phyloP scores from a whole-genome alignment of 2,329 filamentous ascomycete species.

The Cercospora sp. region DNA sequence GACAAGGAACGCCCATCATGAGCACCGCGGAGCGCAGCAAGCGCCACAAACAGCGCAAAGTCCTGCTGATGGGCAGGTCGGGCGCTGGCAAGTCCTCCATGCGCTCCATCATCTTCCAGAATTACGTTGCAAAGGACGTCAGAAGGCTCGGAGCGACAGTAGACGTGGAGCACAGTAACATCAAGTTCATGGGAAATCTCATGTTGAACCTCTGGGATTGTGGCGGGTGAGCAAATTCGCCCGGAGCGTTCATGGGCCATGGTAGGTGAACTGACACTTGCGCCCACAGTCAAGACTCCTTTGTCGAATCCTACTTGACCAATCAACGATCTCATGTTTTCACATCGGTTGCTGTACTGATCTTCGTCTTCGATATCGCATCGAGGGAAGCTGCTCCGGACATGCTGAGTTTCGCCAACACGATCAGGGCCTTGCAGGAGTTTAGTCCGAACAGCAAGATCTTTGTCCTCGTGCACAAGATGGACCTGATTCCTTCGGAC shows the following conservation, averaged over 20 bases:
- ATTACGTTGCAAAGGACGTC: slow-evolving; percentile 96
- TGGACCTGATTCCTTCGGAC: slow-evolving; percentile 86
- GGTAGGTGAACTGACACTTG: slow-evolving; percentile 22
- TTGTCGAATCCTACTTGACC: slow-evolving; percentile 97
- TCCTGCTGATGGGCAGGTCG: slow-evolving; percentile 76
- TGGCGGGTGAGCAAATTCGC: slow-evolving; percentile 64
- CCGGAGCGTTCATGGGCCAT: not conserved
- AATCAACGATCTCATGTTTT: slow-evolving; percentile 96
- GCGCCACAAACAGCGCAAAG: slow-evolving; percentile 57
- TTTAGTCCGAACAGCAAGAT: slow-evolving; percentile 79
- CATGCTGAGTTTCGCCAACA: slow-evolving; percentile 85
- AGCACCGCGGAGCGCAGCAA: slow-evolving; percentile 42
- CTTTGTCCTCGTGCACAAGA: slow-evolving; percentile 97
- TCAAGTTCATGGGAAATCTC: slow-evolving; percentile 97
- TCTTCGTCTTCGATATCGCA: slow-evolving; percentile 99
- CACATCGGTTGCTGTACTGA: slow-evolving; percentile 91
- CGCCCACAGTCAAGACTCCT: slow-evolving; percentile 80
- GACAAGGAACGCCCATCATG: slow-evolving; percentile 22
- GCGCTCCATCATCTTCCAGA: slow-evolving; percentile 98
- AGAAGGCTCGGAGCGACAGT: slow-evolving; percentile 91
- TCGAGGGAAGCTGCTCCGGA: slow-evolving; percentile 92
- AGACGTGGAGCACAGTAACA: slow-evolving; percentile 96
- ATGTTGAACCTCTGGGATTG: slow-evolving; percentile 99
- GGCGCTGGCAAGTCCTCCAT: slow-evolving; percentile 98
- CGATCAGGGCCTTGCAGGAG: slow-evolving; percentile 84